Conservation (phyloP, 805 yeast genomes). For the Groenewaldozyma salmanticensis region DNA sequence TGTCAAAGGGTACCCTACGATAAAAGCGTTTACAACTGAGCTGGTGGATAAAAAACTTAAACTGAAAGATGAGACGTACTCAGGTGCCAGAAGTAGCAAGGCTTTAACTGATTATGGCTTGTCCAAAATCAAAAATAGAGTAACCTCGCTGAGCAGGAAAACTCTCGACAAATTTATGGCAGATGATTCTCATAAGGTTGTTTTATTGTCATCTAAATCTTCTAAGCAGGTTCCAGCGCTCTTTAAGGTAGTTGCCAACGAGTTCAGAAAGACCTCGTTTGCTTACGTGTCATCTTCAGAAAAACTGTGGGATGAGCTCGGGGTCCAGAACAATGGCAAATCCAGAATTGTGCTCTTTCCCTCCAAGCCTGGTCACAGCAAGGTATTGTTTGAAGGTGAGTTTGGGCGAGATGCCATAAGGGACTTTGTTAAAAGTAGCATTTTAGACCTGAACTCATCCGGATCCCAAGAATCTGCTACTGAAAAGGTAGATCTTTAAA, state of each 20-base stretch:
- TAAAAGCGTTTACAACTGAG: constrained; percentile 51
- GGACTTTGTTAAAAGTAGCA: no score
- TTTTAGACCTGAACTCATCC: no score
- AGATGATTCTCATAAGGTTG: constrained; percentile 18
- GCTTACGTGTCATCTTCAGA: constrained; percentile 21
- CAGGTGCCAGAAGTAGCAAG: constrained; percentile 22
- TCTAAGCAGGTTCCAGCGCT: constrained; percentile 24
- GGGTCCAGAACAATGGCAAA: not conserved
- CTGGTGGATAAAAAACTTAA: not conserved
- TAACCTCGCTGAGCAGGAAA: constrained; percentile 17
- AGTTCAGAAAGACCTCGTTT: constrained; percentile 22
- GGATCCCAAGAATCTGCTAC: no score
- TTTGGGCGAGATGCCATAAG: not conserved
- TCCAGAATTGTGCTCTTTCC: not conserved
- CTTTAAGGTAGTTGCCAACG: constrained; percentile 23
- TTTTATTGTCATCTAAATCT: constrained; percentile 22
- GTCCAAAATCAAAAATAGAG: constrained; percentile 22
- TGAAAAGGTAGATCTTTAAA: no score
- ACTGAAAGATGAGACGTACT: constrained; percentile 23
- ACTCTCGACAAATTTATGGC: constrained; percentile 20
- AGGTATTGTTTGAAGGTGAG: not conserved
- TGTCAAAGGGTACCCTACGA: constrained; percentile 75
- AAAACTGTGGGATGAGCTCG: not conserved
- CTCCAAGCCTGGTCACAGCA: not conserved
- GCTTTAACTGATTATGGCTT: constrained; percentile 21